Base-by-base conservation (phyloP, 164 flowering plant genomes). In the Nelumbo lutea region DNA sequence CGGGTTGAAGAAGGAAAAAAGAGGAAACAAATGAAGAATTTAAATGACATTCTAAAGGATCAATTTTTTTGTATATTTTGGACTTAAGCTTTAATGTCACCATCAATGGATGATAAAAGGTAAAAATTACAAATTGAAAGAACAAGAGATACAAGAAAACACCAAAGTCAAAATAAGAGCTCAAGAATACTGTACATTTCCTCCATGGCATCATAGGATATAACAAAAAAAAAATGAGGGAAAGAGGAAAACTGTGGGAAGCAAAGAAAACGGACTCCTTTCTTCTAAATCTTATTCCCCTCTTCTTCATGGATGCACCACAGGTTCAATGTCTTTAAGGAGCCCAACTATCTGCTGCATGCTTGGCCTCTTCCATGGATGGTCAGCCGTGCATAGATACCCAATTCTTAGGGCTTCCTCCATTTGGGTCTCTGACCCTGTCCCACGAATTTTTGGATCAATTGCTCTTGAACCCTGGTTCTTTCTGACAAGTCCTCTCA, bases 261-360 rank as follows among this genome's bases (percentile, higher is more conserved):
- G 27, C 27, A 59, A 61, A 44, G 52, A 62, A 61, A 57, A 38
- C 15, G 10, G 9, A 67, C 45, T 15, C 6, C 7, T 27, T 8
- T 13, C 1, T 3, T 61, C 9, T 64, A 53, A 48, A 27, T 52
- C n/a, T 41, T 41, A 14, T 14, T 55, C 14, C 2, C 44, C 50
- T 59, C 41, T 65, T 56, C 43, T 52, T 75, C 76, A 81, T 44
- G 70, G 69, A 62, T 70, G 40, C 62, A 56, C 40, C 55, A 75
- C 70, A 51, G 90, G 94, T 66, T 88, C 92, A 43, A 91, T 82
- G 65, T 91, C 98, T 73, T 92, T 92, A 57, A 92, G 84, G 59
- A 92, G 88, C 47, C 98, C 98, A 48, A 92, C 98, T 42, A 92
- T 80, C 70, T 92, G 98, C 62, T 92, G 98, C 98, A 92, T 92